A percentile compares a stretch with the other conserved stretches of the same genome.
phyloP scores from a whole-genome alignment of 306 rosid genomes.

The Echinosophora koreensis region DNA sequence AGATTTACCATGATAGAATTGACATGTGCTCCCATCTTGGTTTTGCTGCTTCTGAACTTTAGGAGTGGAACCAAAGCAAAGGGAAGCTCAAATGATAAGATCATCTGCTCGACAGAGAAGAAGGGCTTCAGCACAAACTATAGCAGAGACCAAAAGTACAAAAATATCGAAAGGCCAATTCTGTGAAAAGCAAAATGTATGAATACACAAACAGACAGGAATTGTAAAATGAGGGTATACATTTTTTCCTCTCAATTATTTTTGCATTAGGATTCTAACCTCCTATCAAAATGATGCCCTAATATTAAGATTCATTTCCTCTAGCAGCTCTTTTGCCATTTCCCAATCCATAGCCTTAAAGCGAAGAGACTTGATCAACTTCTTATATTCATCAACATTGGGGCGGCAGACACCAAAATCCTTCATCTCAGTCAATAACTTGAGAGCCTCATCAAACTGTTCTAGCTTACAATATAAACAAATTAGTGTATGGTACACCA shows the following conservation, averaged over 20 bases:
- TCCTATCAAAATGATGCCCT: constrained; percentile 17
- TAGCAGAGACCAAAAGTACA: constrained; percentile 9
- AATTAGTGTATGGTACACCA: constrained; percentile 76
- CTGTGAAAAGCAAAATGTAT: background rate
- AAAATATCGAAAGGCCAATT: constrained; percentile 1
- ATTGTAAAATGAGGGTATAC: constrained; percentile 2
- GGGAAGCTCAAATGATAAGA: constrained; percentile 95
- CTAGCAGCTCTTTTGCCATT: constrained; percentile 70
- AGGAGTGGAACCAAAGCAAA: constrained; percentile 95
- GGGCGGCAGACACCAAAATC: constrained; percentile 65
- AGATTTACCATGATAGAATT: constrained; percentile 73
- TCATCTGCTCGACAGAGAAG: constrained; percentile 73
- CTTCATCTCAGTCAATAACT: constrained; percentile 78
- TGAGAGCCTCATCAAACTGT: constrained; percentile 73
- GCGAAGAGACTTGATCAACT: constrained; percentile 85
- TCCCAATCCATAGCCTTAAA: constrained; percentile 86
- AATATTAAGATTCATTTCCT: constrained; percentile 71
- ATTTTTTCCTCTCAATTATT: constrained; percentile 17
- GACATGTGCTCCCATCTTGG: constrained; percentile 87
- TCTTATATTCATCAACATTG: constrained; percentile 71
- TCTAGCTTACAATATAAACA: constrained; percentile 84
- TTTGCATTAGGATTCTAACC: constrained; percentile 30
- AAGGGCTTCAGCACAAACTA: constrained; percentile 35
- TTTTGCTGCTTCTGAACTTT: constrained; percentile 87
- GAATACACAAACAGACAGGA: constrained; percentile 29